phyloP scores from a whole-genome alignment of 768 basidiomycete species.

The Tulasnella sp. region DNA sequence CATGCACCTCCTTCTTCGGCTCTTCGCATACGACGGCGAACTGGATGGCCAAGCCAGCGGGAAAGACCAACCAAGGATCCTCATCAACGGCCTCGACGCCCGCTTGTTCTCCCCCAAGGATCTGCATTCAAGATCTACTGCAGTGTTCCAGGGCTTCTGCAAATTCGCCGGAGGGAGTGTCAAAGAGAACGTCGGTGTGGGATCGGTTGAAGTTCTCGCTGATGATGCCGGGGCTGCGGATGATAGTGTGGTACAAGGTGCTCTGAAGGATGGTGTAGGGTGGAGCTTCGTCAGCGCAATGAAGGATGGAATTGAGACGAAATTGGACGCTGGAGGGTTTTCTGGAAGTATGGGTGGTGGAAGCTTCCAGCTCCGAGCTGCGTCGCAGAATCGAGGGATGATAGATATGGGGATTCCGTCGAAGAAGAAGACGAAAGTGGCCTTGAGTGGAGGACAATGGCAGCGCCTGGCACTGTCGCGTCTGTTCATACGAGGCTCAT shows the following conservation, averaged over 20 bases:
- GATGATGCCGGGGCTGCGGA: slow-evolving; percentile 24
- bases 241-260: slow-evolving; percentile 45
- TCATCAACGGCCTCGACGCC: slow-evolving; percentile 61
- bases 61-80: slow-evolving; percentile 30
- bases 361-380: background rate
- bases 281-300: slow-evolving; percentile 52
- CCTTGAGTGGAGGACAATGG: slow-evolving; percentile 41
- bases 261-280: slow-evolving; percentile 65
- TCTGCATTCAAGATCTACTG: slow-evolving; percentile 64
- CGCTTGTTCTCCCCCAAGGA: slow-evolving; percentile 55
- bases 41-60: background rate
- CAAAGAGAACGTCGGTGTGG: slow-evolving; percentile 79
- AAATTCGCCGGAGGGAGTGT: slow-evolving; percentile 61
- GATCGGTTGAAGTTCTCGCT: slow-evolving; percentile 53
- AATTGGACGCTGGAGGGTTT: slow-evolving; percentile 40
- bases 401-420: background rate
- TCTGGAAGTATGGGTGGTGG: slow-evolving; percentile 15
- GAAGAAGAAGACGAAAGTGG: too few relatives aligned
- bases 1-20: slow-evolving; percentile 68
- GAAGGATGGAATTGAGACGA: slow-evolving; percentile 64
- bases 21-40: slow-evolving; percentile 55
- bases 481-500: slow-evolving; percentile 67
- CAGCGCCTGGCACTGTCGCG: slow-evolving; percentile 78
- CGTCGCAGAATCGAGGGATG: background rate
- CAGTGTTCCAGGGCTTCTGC: slow-evolving; percentile 79